Evolutionary conservation across 192 early-diverging fungal genomes (phyloP).

Genomic region (Rhizoclosmatium globosum): DNA sequence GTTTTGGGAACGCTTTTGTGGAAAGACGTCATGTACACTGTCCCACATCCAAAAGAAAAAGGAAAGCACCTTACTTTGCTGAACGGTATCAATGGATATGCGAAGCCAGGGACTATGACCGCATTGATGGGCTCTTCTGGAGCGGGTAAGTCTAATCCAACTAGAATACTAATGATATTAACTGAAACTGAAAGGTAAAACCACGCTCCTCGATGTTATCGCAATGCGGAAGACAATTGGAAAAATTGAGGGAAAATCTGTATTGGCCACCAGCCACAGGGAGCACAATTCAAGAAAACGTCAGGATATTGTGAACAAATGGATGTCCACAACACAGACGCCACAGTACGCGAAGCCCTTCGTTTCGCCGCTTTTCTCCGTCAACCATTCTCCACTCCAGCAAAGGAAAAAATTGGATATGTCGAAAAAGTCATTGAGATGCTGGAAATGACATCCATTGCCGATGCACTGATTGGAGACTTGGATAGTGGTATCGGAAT

Average conservation of each 20-base stretch:
- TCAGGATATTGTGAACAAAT: conserved; percentile 83
- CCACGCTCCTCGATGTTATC: conserved; percentile 51
- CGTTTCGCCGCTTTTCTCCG: conserved; percentile 63
- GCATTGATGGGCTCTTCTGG: conserved; percentile 67
- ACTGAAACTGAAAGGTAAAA: conserved; percentile 31
- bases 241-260: conserved; percentile 59
- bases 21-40: conserved; percentile 73
- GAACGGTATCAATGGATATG: conserved; percentile 71
- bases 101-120: conserved; percentile 82
- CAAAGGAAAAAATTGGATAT: conserved; percentile 74
- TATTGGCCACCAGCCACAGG: conserved; percentile 50
- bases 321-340: conserved; percentile 75
- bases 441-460: conserved; percentile 77
- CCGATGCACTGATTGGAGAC: conserved; percentile 78
- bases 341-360: conserved; percentile 80
- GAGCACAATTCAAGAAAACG: conserved; percentile 36
- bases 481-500: conserved; percentile 79
- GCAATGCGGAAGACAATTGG: conserved; percentile 68
- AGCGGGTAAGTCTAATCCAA: conserved; percentile 27
- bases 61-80: conserved; percentile 71
- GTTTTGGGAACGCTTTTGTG: conserved; percentile 57
- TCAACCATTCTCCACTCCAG: conserved; percentile 62
- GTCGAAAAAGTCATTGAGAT: conserved; percentile 81
- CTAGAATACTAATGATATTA: no score
- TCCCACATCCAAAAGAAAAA: conserved; percentile 61